phyloP scores from a whole-genome alignment of 805 yeast genomes.

The Sugiyamaella mastotermitis region DNA sequence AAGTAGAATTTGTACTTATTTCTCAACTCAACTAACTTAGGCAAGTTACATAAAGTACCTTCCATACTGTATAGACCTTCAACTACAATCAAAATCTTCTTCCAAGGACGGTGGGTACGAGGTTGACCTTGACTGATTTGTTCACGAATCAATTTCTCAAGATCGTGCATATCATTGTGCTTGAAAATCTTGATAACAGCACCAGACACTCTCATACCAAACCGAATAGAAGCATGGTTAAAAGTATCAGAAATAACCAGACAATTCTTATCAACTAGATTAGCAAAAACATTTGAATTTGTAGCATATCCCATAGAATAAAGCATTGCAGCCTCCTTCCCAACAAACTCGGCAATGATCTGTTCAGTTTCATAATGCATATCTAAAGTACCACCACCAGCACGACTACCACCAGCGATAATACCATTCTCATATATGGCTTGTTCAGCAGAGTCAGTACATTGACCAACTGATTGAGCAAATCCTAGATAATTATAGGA shows the following conservation, averaged over 20 bases:
- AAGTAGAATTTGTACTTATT: slow-evolving; percentile 83
- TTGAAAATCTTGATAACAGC: slow-evolving; percentile 88
- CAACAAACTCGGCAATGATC: slow-evolving; percentile 77
- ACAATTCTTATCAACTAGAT: slow-evolving; percentile 80
- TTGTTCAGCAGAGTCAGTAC: slow-evolving; percentile 72
- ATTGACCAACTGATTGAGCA: slow-evolving; percentile 89
- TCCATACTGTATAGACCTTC: slow-evolving; percentile 79
- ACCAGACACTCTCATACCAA: slow-evolving; percentile 89
- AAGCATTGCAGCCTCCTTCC: slow-evolving; percentile 80
- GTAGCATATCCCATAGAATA: slow-evolving; percentile 96
- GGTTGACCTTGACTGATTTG: slow-evolving; percentile 93
- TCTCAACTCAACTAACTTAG: slow-evolving; percentile 63
- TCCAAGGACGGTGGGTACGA: slow-evolving; percentile 94
- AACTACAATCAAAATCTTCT: slow-evolving; percentile 65
- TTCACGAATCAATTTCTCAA: slow-evolving; percentile 74
- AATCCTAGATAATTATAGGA: slow-evolving; percentile 94
- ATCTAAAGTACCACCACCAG: slow-evolving; percentile 67
- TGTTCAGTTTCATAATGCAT: slow-evolving; percentile 69
- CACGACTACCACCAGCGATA: slow-evolving; percentile 72
- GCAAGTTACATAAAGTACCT: slow-evolving; percentile 82
- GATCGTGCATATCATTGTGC: slow-evolving; percentile 80
- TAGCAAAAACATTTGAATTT: slow-evolving; percentile 78
- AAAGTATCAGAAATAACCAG: slow-evolving; percentile 89
- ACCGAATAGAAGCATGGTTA: slow-evolving; percentile 92
- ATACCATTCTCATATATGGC: slow-evolving; percentile 67